Base-by-base conservation (phyloP, 805 yeast genomes). In the Teunomyces funiuensis region DNA sequence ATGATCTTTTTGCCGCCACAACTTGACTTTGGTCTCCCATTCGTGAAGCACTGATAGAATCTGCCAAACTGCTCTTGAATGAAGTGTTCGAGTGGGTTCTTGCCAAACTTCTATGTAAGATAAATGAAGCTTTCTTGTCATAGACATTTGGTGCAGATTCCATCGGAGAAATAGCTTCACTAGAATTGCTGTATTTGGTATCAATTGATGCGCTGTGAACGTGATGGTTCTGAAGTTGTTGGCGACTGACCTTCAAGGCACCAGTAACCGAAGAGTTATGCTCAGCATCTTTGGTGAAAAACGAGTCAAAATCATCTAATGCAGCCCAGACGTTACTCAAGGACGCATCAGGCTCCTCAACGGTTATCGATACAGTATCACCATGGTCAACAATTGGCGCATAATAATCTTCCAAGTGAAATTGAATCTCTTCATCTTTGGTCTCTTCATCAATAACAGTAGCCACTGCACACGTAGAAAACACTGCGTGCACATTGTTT, bases 401-500 rank as follows among this genome's bases (percentile, higher is more conserved):
- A 47, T 74, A 66, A 47, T 67, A 68, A 51, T 82, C 88, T 49
- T 82, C 88, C 66, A 76, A 65, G 51, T 80, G 83, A 65, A 82
- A 82, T 45, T 75, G 71, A 34, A 74, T 65, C 30, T 61, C 67
- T 9, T 53, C 61, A n/a, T 59, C 68, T 23, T 49, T 45, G 18
- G 29, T 37, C 15, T 52, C 50, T 18, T 52, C 63, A 27, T 60
- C 61, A 28, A 54, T 57, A 10, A 55, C 52, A 4, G 59, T 57
- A 1, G 74, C 47, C 3, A 73, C 69, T 1, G 77, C 76, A 56
- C 97, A 91, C 0, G 96, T 87, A 22, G 89, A 81, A 57, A 87
- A 93, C 3, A 93, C 98, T 0, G 98, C 90, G 61, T 93, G 98
- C 1, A 93, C 95, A 55, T 93, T 93, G 57, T 87, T 88, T 50